Evolutionary conservation across 768 basidiomycete genomes (phyloP).

Genomic region (Podaxis mareebaensis): DNA sequence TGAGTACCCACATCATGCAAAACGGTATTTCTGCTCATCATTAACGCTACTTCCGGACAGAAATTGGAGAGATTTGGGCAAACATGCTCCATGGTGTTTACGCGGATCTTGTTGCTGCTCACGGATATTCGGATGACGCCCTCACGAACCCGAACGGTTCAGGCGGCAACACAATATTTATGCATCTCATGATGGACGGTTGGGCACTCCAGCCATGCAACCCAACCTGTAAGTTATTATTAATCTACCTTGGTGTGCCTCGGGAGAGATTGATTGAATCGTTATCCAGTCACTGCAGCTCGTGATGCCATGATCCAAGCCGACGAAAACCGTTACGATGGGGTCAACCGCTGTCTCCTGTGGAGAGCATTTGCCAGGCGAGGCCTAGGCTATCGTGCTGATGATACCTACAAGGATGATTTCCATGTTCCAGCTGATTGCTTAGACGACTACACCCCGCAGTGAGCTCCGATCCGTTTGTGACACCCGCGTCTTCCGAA

Average conservation of each 20-base stretch:
- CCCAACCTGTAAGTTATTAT: slow-evolving; percentile 7
- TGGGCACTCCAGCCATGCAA: slow-evolving; percentile 7
- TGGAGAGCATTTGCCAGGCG: slow-evolving; percentile 49
- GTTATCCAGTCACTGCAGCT: slow-evolving; percentile 34
- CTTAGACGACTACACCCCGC: slow-evolving; percentile 7
- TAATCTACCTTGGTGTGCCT: too few relatives aligned
- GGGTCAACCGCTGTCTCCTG: slow-evolving; percentile 43
- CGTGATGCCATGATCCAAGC: slow-evolving; percentile 53
- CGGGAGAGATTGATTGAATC: not conserved
- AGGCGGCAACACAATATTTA: slow-evolving; percentile 9
- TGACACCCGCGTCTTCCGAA: too few relatives aligned
- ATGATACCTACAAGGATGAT: slow-evolving; percentile 22
- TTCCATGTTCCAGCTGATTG: slow-evolving; percentile 30
- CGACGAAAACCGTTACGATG: slow-evolving; percentile 45
- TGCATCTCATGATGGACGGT: slow-evolving; percentile 7
- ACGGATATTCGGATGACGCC: not conserved
- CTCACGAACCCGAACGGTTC: not conserved
- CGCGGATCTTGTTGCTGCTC: not conserved
- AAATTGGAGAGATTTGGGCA: slow-evolving; percentile 6
- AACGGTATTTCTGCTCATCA: not conserved
- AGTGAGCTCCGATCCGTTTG: not conserved
- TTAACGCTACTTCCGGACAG: not conserved
- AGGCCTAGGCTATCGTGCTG: slow-evolving; percentile 42
- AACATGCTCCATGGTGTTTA: slow-evolving; percentile 3
- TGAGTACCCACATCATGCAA: slow-evolving; percentile 22